Evolutionary conservation across 805 yeast species (phyloP), one percentile per base, ranked within the genome.

Genomic region (Suhomyces xylopsoci): DNA sequence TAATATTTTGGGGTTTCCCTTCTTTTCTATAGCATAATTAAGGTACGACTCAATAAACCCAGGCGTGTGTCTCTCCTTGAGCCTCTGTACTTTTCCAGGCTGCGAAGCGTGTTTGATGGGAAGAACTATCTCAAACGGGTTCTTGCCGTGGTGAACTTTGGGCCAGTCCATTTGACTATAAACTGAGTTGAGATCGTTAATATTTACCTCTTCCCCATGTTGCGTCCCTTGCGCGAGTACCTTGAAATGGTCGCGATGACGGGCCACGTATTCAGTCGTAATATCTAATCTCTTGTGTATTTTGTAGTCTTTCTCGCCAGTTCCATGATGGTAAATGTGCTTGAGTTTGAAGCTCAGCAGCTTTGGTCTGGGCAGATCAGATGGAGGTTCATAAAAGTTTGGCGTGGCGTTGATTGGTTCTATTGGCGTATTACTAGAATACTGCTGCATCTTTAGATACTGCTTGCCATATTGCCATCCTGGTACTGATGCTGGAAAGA

Each of bases 21-120:
- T 67, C 19, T 71, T 76, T 12, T 69, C 66, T 49, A 77, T 64
- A 0, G 90, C 84, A 64, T 78, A 84, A 15, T 79, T 76, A 45
- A 88, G 65, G 63, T 85, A 88, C 2, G 86, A 77, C 62, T 87
- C 91, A 52, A 89, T 71, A 62, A 79, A 81, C 44, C 81, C 83
- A 0, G 92, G 92, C 45, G 66, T 63, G 59, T 74, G 76, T 28
- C 78, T 66, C 42, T 74, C 71, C 45, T 62, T 63, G 17, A 75
- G 61, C 43, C 78, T 60, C 14, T 50, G 56, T 8, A 59, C 65
- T 26, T 50, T 60, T 19, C 63, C 64, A 17, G 53, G 62, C 17
- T 56, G 38, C 2, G 51, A 32, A 6, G 65, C 44, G 20, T 60
- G 51, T 47, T 55, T 62, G 12, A 71, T 58, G 7, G 75, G 71